phyloP scores from a whole-genome alignment of 2,329 filamentous ascomycete species.

The Colletotrichum aenigma region DNA sequence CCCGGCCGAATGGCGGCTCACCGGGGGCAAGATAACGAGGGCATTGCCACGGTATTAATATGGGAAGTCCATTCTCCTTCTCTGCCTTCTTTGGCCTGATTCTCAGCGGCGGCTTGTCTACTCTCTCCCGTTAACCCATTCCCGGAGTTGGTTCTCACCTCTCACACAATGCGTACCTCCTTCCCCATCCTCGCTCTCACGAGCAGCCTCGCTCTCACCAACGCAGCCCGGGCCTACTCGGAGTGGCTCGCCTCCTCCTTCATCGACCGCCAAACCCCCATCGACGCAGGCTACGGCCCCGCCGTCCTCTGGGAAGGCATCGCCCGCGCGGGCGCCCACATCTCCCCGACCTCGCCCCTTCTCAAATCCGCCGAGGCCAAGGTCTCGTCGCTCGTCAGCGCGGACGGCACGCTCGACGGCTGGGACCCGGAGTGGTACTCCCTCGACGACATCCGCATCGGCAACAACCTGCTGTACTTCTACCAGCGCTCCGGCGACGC shows the following conservation, averaged over 20 bases:
- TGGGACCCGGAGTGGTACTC: conserved; percentile 56
- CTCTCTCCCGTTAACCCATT: not conserved
- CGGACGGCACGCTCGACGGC: conserved; percentile 47
- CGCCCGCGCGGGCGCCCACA: not conserved
- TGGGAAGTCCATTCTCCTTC: not conserved
- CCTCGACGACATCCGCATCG: conserved; percentile 57
- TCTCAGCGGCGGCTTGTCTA: not conserved
- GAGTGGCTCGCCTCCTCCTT: conserved; percentile 14
- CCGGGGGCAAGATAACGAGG: not conserved
- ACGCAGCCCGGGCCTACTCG: not conserved
- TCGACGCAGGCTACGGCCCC: conserved; percentile 2
- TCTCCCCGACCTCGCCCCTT: not conserved
- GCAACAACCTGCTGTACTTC: conserved; percentile 55
- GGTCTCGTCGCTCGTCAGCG: conserved; percentile 9
- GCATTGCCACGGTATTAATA: not conserved
- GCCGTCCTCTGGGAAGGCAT: conserved; percentile 13
- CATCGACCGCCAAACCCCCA: not conserved
- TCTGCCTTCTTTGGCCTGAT: not conserved
- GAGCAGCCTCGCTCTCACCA: not conserved
- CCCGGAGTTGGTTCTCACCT: not conserved
- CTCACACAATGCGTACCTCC: not conserved
- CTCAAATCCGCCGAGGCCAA: conserved; percentile 1
- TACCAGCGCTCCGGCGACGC: conserved; percentile 47
- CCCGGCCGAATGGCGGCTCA: not conserved
- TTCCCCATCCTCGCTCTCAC: not conserved